Conservation (phyloP, 1,139 yeast genomes). For the Yamadazyma membranifaciens region DNA sequence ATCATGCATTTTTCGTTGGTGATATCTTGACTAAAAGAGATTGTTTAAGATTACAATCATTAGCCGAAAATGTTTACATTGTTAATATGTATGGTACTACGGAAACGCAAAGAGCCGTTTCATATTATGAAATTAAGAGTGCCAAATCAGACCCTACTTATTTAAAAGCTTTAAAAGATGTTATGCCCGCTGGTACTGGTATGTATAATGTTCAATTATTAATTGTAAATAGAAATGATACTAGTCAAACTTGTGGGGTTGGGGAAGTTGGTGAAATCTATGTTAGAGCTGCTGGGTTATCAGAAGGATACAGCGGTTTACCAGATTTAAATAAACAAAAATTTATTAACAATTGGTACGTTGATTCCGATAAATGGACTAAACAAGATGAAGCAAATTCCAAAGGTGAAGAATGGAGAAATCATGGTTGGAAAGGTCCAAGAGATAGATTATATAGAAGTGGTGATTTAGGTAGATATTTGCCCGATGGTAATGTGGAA, state of each 20-base stretch:
- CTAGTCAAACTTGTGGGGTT: conserved; percentile 90
- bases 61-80: conserved; percentile 85
- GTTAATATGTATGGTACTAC: conserved; percentile 99
- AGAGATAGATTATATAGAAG: conserved; percentile 95
- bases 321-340: conserved; percentile 87
- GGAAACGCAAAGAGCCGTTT: conserved; percentile 97
- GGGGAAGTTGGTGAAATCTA: conserved; percentile 99
- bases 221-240: conserved; percentile 88
- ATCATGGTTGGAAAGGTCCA: conserved; percentile 84
- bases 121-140: conserved; percentile 85
- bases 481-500: conserved; percentile 97
- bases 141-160: conserved; percentile 67
- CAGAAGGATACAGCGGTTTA: conserved; percentile 91
- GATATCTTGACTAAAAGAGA: conserved; percentile 96
- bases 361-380: conserved; percentile 59
- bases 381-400: conserved; percentile 45
- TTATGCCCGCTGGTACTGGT: conserved; percentile 98
- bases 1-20: conserved; percentile 98
- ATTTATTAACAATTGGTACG: conserved; percentile 89
- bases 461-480: conserved; percentile 94
- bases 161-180: conserved; percentile 83
- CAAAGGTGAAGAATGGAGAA: conserved; percentile 62
- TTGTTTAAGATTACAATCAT: conserved; percentile 84
- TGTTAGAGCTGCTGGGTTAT: conserved; percentile 96
- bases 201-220: conserved; percentile 92